Conservation (phyloP, 495 filamentous ascomycete genomes). For the Trichoderma parareesei region DNA sequence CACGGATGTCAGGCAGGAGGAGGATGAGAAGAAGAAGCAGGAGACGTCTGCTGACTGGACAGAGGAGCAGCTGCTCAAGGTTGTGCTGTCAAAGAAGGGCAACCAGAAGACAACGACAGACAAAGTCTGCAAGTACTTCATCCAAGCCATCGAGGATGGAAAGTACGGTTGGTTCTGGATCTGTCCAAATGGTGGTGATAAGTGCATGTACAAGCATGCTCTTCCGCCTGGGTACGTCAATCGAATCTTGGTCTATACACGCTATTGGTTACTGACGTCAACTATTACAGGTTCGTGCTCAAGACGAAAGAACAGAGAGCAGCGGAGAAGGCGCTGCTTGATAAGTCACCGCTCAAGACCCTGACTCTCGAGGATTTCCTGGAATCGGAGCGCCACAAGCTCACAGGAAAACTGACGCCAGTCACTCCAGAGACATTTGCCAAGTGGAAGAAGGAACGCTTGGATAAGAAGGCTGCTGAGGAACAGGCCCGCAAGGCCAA, state of each 20-base stretch:
- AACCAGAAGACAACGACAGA: constrained; percentile 95
- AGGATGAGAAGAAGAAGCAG: constrained; percentile 74
- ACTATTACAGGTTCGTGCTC: constrained; percentile 64
- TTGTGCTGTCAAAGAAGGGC: constrained; percentile 90
- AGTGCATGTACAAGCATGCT: constrained; percentile 97
- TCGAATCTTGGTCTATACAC: neutral
- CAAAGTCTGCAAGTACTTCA: constrained; percentile 98
- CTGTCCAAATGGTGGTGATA: constrained; percentile 93
- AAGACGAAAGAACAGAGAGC: constrained; percentile 97
- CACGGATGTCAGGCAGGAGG: constrained; percentile 70
- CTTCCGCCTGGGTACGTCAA: constrained; percentile 77
- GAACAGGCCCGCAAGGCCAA: constrained; percentile 80
- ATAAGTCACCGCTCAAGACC: constrained; percentile 90
- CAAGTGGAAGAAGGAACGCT: constrained; percentile 87
- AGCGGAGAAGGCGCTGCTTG: constrained; percentile 93
- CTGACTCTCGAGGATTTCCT: constrained; percentile 96
- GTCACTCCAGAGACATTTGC: constrained; percentile 88
- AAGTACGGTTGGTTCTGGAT: constrained; percentile 99
- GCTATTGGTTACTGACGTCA: constrained; percentile 21
- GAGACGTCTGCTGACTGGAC: constrained; percentile 96
- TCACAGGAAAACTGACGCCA: constrained; percentile 83
- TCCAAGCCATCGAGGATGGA: constrained; percentile 92
- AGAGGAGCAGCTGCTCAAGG: constrained; percentile 85
- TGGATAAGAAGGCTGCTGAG: constrained; percentile 93
- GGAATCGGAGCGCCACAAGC: constrained; percentile 87